Conservation (phyloP, 2,329 filamentous ascomycete species). For the Diaporthe sp. region DNA sequence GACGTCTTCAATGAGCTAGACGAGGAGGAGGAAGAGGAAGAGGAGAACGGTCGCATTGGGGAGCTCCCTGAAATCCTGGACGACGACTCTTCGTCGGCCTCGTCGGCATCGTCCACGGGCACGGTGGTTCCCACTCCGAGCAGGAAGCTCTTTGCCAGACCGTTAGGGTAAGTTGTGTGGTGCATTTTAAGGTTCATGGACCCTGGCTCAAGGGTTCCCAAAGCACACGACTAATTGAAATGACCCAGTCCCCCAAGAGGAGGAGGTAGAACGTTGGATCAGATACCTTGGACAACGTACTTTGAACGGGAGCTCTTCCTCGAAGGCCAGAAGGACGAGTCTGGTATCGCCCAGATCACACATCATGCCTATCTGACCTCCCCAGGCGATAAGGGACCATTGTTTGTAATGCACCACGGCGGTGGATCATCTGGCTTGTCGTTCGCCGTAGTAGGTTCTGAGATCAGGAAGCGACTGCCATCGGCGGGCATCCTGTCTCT, state of each 20-base stretch:
- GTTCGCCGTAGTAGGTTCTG: slow-evolving; percentile 84
- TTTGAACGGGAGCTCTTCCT: slow-evolving; percentile 91
- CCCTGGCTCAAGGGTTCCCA: neutral
- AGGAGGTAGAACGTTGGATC: slow-evolving; percentile 69
- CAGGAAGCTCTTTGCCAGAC: slow-evolving; percentile 80
- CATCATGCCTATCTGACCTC: slow-evolving; percentile 93
- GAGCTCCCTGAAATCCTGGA: slow-evolving; percentile 65
- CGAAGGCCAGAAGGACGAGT: slow-evolving; percentile 57
- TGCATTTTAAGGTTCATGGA: slow-evolving; percentile 28
- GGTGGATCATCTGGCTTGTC: slow-evolving; percentile 94
- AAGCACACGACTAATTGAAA: neutral
- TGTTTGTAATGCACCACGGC: slow-evolving; percentile 96
- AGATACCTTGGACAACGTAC: slow-evolving; percentile 88
- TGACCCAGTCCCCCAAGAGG: slow-evolving; percentile 58
- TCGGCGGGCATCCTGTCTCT: slow-evolving; percentile 86
- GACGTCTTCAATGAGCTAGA: slow-evolving; percentile 67
- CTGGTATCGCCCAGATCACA: slow-evolving; percentile 62
- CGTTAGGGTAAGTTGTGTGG: slow-evolving; percentile 69
- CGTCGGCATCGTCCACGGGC: slow-evolving; percentile 91
- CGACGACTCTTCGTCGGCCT: slow-evolving; percentile 81
- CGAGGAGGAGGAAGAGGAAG: slow-evolving; percentile 61
- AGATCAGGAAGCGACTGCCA: slow-evolving; percentile 83
- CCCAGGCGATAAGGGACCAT: slow-evolving; percentile 79
- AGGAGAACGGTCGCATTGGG: slow-evolving; percentile 53
- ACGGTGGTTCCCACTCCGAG: slow-evolving; percentile 88